Evolutionary conservation across 345 rosid species (phyloP).

Genomic region (Balakata baccata): DNA sequence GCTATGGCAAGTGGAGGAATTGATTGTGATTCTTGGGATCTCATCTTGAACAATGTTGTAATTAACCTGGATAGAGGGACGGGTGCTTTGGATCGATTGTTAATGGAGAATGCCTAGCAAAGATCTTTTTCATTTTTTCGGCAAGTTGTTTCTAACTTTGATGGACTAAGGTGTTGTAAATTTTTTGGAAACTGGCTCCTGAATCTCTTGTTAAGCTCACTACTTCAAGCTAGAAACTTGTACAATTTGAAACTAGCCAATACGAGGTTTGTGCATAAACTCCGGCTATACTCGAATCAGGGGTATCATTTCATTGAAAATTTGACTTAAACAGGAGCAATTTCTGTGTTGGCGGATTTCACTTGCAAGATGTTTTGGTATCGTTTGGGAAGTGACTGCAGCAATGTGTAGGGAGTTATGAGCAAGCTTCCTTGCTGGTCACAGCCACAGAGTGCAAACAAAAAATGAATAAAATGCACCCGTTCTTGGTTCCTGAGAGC

Average conservation of each 20-base stretch:
- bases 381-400: too few species aligned
- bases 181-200: background rate
- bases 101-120: slow-evolving; percentile 27
- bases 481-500: too few species aligned
- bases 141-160: background rate
- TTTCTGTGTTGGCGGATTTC: too few species aligned
- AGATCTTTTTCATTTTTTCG: background rate
- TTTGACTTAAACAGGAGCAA: too few species aligned
- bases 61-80: slow-evolving; percentile 37
- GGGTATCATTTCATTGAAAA: too few species aligned
- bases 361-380: too few species aligned
- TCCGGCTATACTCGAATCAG: too few species aligned
- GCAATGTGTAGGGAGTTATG: too few species aligned
- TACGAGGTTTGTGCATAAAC: background rate
- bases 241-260: background rate
- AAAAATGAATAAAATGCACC: too few species aligned
- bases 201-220: background rate
- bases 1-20: slow-evolving; percentile 49
- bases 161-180: background rate
- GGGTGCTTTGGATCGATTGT: slow-evolving; percentile 35
- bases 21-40: slow-evolving; percentile 56
- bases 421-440: too few species aligned
- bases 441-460: too few species aligned
- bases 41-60: slow-evolving; percentile 43
- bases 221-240: background rate